Conservation (phyloP, 306 rosid genomes). For the Purshia tridentata region DNA sequence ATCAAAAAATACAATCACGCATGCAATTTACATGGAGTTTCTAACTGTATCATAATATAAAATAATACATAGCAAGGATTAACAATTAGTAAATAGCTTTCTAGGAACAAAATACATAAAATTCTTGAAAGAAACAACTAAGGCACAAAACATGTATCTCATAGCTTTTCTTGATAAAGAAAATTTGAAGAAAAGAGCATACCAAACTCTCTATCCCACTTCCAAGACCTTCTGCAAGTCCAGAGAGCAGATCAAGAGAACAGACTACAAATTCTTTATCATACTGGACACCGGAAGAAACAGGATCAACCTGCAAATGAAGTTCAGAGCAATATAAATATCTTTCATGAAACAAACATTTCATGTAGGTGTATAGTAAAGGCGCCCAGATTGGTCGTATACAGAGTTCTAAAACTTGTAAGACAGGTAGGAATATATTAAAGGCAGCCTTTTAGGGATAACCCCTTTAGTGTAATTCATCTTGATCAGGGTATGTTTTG, state of each 20-base stretch:
- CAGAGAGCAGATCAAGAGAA: constrained; percentile 96
- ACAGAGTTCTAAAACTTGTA: not conserved
- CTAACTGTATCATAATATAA: not conserved
- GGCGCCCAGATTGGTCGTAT: not conserved
- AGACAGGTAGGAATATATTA: not conserved
- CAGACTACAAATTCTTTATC: constrained; percentile 96
- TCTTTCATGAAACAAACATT: not conserved
- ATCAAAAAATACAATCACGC: too few species aligned
- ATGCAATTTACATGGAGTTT: not conserved
- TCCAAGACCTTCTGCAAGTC: constrained; percentile 98
- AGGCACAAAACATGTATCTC: constrained; percentile 17
- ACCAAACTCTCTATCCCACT: constrained; percentile 99
- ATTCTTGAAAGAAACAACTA: constrained; percentile 15
- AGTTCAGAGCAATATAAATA: constrained; percentile 21
- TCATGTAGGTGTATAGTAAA: not conserved
- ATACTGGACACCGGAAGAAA: constrained; percentile 73
- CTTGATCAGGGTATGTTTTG: not conserved
- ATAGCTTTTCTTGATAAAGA: not conserved
- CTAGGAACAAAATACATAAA: not conserved
- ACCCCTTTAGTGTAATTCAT: not conserved
- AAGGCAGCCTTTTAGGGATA: not conserved
- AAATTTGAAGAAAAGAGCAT: constrained; percentile 31
- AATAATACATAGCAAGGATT: not conserved
- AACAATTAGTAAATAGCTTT: not conserved
- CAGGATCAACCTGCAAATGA: constrained; percentile 78